These are phyloP conservation scores for Talaromyces albobiverticillius DNA, from an alignment of 2,329 filamentous ascomycete genomes.

Conservation along the genomic window DNA sequence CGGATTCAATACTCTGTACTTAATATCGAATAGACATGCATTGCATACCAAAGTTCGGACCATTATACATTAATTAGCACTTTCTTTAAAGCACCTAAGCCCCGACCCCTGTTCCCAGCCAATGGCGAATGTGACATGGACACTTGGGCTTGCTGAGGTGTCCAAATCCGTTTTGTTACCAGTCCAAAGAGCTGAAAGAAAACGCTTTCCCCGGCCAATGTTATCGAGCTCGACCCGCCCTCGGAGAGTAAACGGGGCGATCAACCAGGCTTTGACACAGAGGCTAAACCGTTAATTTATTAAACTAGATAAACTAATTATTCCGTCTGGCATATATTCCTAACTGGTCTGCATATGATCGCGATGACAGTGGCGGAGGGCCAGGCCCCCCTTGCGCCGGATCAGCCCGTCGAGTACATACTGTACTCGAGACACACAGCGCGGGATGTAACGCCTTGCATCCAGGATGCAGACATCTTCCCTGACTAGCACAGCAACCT, in stretches of 20 bases:
- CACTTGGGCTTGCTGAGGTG: neutral
- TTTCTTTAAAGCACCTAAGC: neutral
- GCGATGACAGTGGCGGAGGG: neutral
- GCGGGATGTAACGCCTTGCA: slow-evolving; percentile 4
- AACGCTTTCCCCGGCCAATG: neutral
- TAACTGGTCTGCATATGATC: neutral
- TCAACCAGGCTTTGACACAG: slow-evolving; percentile 3
- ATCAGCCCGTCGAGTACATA: too few relatives aligned
- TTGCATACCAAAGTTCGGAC: neutral
- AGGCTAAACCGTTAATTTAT: neutral
- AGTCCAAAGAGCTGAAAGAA: neutral
- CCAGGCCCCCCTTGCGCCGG: slow-evolving; percentile 7
- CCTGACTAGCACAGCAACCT: neutral
- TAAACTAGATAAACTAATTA: neutral
- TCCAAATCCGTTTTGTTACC: neutral
- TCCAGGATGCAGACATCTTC: neutral
- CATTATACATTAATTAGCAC: too few relatives aligned
- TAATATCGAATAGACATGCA: too few relatives aligned
- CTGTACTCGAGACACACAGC: too few relatives aligned
- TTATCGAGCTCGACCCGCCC: neutral
- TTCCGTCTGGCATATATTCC: neutral
- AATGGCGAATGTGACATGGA: neutral
- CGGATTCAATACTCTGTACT: too few relatives aligned
- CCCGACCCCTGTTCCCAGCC: neutral
- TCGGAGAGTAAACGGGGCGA: slow-evolving; percentile 4